Evolutionary conservation across 306 rosid genomes (phyloP), one percentile per base, ranked within the genome.

Genomic region (Cercis canadensis): DNA sequence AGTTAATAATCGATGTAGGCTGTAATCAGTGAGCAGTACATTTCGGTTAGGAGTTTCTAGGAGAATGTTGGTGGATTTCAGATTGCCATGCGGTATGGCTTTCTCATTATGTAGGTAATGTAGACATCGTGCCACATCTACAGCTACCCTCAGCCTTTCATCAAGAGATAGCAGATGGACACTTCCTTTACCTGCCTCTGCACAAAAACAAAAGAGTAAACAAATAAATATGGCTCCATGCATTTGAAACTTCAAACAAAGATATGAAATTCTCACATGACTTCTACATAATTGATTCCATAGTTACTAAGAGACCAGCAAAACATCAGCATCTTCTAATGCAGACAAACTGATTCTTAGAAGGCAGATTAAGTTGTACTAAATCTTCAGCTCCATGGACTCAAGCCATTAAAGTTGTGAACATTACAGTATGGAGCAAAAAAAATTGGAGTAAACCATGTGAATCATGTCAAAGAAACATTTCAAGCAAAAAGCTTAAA

Each of bases 51-150:
- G 80, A 69, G 70, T 55, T 79, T 86, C 87, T 33, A 91, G 79
- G 51, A 91, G 81, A 81, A 91, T 81, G 62, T 91, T 91, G 4
- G 89, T 81, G 63, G 90, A 86, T 85, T 88, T 88, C 65, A 91
- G 87, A 79, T 91, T 91, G 60, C 97, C 97, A 59, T 88, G 96
- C 13, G 92, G 97, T 75, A 91, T 91, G 46, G 92, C 78, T 82
- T 86, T 91, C 84, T 87, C 96, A 4, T 82, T 79, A 8, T 88
- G 96, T 12, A 91, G 76, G 86, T 70, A 91, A 70, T 83, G 65
- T 62, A 85, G 80, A 78, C 97, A 86, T 19, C 65, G 77, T 3
- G 87, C 90, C 14, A 87, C 82, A 16, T 87, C 88, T 56, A 80
- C 51, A 4, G 90, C 92, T 67, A 87, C 84, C 69, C 74, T 78